Base-by-base conservation (phyloP, 768 basidiomycete species). In the Boletus subparvulus region DNA sequence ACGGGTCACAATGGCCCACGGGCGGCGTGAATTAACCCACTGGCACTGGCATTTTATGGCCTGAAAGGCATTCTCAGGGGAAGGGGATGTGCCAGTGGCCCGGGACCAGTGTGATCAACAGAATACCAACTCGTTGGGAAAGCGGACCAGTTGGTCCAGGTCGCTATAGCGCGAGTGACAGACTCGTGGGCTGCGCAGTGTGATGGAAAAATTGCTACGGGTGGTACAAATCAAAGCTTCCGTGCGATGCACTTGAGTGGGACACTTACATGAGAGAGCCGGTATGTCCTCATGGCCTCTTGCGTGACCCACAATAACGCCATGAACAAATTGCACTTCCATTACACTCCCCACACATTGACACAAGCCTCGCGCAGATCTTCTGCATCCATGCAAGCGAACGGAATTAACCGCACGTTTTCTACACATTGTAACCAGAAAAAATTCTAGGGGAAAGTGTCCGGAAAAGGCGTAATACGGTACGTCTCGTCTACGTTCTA, bases 401-500 rank as follows among this genome's bases (percentile, higher is more conserved):
- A 54, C 50, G 37, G 32, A 53, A 45, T 43, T 54, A 49, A 50
- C 51, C 50, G 30, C 61, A 61, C 55, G 67, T 58, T 59, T 46
- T 43, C 24, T 48, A 61, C 57, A 56, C 61, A 51, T 54, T 52
- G 59, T 43, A 50, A 52, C 49, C 26, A 24, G 37, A 40, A 47
- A 55, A 54, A 59, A 51, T 50, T 64, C 62, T 50, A 66, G 26
- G 39, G 56, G 37, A 60, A 59, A 19, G 52, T 53, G 51, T 40
- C 37, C 32, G 21, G 51, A 54, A 58, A 55, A 35, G 3, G 57
- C 30, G 50, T 60, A 62, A 60, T 55, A 53, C 24, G 5, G 41
- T 45, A 50, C 48, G 39, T 54, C 48, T 37, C 57, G 37, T 68
- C 63, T 67, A 60, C 30, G 30, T 59, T 69, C 70, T 68, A 71